Evolutionary conservation across 2,329 filamentous ascomycete genomes (phyloP).

Genomic region (Bipolaris victoriae): DNA sequence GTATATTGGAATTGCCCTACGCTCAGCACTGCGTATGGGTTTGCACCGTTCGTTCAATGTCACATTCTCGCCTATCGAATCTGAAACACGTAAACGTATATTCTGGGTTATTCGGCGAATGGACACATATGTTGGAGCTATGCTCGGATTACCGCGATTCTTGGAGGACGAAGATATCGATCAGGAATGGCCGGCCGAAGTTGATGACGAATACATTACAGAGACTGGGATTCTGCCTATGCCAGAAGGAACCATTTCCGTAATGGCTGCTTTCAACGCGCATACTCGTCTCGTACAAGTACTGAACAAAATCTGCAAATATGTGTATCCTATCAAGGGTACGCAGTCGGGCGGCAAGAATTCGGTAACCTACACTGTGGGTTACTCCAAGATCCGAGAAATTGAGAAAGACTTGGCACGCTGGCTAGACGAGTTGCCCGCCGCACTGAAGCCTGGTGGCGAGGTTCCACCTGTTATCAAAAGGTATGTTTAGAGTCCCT

Average conservation of each 20-base stretch:
- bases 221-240: constrained; percentile 58
- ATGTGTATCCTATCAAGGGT: constrained; percentile 68
- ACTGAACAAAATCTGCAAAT: constrained; percentile 66
- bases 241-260: constrained; percentile 60
- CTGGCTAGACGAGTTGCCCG: constrained; percentile 72
- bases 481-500: constrained; percentile 62
- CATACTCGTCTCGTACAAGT: constrained; percentile 64
- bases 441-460: constrained; percentile 77
- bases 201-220: constrained; percentile 60
- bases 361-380: constrained; percentile 64
- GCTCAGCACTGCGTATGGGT: constrained; percentile 59
- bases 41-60: constrained; percentile 57
- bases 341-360: constrained; percentile 46
- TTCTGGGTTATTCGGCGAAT: constrained; percentile 60
- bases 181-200: constrained; percentile 55
- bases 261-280: constrained; percentile 66
- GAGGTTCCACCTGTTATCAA: constrained; percentile 77
- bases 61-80: constrained; percentile 56
- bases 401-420: constrained; percentile 67
- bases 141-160: constrained; percentile 57
- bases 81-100: constrained; percentile 57
- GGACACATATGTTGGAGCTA: constrained; percentile 60
- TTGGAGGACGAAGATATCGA: constrained; percentile 58
- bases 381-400: constrained; percentile 68
- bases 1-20: constrained; percentile 59